Percentiles rank a stretch among this genome's conserved stretches.
Conservation (phyloP, 208 protist species). For the Strigomonas culicis region DNA sequence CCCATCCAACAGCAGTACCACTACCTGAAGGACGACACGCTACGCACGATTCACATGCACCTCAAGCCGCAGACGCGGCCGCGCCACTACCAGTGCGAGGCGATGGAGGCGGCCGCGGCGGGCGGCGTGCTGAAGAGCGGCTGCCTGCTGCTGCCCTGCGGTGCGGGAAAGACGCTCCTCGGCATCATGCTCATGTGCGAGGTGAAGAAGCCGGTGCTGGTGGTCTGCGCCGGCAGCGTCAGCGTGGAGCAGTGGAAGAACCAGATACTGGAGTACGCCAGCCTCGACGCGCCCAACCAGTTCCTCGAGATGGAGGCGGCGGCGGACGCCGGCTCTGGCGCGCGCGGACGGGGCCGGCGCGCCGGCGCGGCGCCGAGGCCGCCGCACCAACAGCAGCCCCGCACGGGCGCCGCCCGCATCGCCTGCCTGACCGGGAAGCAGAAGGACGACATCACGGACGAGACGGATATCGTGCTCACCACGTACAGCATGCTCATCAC, state of each 20-base stretch:
- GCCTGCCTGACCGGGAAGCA: conserved; percentile 90
- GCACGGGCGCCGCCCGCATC: conserved; percentile 65
- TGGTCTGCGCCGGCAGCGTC: conserved; percentile 94
- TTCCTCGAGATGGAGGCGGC: not conserved
- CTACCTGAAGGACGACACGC: conserved; percentile 60
- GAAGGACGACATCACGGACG: conserved; percentile 87
- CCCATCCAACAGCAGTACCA: conserved; percentile 87
- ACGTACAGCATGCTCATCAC: conserved; percentile 99
- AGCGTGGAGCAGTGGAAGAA: conserved; percentile 97
- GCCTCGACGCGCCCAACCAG: conserved; percentile 33
- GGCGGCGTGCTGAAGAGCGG: conserved; percentile 85
- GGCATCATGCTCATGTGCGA: conserved; percentile 96
- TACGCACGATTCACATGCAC: conserved; percentile 56
- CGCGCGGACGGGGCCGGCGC: too few species aligned
- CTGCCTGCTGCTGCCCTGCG: conserved; percentile 99
- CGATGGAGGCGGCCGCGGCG: conserved; percentile 59
- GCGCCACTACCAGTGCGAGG: conserved; percentile 79
- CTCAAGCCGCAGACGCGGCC: conserved; percentile 73
- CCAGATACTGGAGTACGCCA: conserved; percentile 93
- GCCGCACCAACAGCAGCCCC: not conserved
- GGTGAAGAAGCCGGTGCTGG: conserved; percentile 94
- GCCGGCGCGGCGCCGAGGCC: not conserved
- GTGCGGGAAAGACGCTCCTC: conserved; percentile 99
- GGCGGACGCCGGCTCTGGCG: too few species aligned
- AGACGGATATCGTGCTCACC: conserved; percentile 94